Evolutionary conservation across 129 eudicot species (phyloP), one percentile per base, ranked within the genome.

Genomic region (Lonicera japonica): DNA sequence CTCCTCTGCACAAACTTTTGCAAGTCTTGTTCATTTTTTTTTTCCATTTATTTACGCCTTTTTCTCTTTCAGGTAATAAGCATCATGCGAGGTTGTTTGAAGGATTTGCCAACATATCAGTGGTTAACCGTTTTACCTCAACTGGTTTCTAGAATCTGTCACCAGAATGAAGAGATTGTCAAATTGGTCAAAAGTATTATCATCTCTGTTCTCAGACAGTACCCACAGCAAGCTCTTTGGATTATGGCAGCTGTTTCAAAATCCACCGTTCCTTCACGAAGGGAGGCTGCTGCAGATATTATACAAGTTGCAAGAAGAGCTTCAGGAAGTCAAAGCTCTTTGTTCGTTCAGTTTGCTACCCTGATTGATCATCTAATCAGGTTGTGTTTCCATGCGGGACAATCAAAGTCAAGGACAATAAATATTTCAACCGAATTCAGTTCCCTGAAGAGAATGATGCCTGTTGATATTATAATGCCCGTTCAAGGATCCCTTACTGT

Each of bases 191-290:
- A 94, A 79, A 73, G 65, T 47, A 88, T 94, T 39, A 85, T 94
- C 57, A 88, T 87, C 65, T 73, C 92, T 67, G 96, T 94, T 64
- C 95, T 94, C 56, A 78, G 72, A 54, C 85, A 88, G 63, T 94
- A 85, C 61, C 92, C 96, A 40, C 99, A 94, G 62, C 99, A 94
- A 80, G 92, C 87, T 39, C 87, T 94, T 51, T 94, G 99, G 99
- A 76, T 86, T 18, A 94, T 94, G 99, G 99, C 96, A 56, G 99
- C 99, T 11, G 99, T 94, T 77, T 85, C 96, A 59, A 94, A 88
- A 73, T 94, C 99, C 15, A 78, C 99, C 24, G 99, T 94, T 74
- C 65, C 87, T 67, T 82, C 95, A 40, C 80, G 99, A 77, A 73
- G 83, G 72, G 92, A 94, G 59, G 96, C 96, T 55, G 99, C 96